These are phyloP conservation scores for Clitocybe nebularis DNA, from an alignment of 1,284 basidiomycete genomes.

Conservation along the genomic window DNA sequence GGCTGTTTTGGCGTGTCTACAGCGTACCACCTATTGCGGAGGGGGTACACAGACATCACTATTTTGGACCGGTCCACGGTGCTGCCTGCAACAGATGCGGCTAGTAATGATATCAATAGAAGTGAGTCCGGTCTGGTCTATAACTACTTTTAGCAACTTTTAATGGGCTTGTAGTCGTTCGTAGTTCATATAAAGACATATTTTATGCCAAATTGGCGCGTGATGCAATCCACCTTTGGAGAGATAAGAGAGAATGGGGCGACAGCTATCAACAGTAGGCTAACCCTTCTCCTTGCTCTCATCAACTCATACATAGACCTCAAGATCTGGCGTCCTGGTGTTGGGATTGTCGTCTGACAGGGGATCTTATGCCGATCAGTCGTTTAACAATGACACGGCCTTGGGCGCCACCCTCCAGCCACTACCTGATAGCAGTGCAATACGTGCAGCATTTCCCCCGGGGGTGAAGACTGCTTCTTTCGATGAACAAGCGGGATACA, in stretches of 20 bases:
- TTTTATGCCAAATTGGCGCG: slow-evolving; percentile 72
- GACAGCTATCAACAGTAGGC: slow-evolving; percentile 79
- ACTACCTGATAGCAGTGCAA: slow-evolving; percentile 34
- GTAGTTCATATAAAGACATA: slow-evolving; percentile 64
- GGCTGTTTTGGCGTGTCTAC: slow-evolving; percentile 87
- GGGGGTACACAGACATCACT: slow-evolving; percentile 67
- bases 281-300: not conserved
- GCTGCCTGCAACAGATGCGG: slow-evolving; percentile 75
- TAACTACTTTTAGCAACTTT: no score
- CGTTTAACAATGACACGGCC: slow-evolving; percentile 56
- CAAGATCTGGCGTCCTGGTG: slow-evolving; percentile 61
- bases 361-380: slow-evolving; percentile 40
- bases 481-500: slow-evolving; percentile 46
- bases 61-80: slow-evolving; percentile 65
- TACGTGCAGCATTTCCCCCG: slow-evolving; percentile 44
- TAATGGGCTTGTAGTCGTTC: slow-evolving; percentile 48
- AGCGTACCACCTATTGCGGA: slow-evolving; percentile 68
- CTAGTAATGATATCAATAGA: slow-evolving; percentile 84
- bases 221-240: slow-evolving; percentile 74
- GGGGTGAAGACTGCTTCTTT: slow-evolving; percentile 32
- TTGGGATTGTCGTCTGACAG: slow-evolving; percentile 31
- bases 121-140: slow-evolving; percentile 39
- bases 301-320: slow-evolving; percentile 2
- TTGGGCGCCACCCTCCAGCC: slow-evolving; percentile 45
- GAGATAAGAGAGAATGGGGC: slow-evolving; percentile 59